A percentile compares a stretch with the other conserved stretches of the same genome.
Conservation (phyloP, 331 rosid genomes). For the Rosa hybrid region DNA sequence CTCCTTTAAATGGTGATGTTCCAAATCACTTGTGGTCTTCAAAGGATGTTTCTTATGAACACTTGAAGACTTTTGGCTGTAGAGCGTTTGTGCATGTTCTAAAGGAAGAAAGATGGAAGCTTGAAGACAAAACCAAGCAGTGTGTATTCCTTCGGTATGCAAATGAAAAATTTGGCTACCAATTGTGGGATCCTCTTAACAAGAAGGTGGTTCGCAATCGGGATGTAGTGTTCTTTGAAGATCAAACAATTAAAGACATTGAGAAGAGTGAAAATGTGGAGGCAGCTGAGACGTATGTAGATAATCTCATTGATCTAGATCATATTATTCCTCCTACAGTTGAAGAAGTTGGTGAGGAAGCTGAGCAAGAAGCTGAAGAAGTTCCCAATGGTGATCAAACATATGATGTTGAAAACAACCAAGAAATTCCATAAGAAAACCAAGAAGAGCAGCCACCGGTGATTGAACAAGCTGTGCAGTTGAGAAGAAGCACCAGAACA, state of each 20-base stretch:
- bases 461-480: background rate
- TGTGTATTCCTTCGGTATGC: background rate
- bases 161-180: background rate
- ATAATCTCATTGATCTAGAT: no score
- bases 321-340: background rate
- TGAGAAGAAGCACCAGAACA: background rate
- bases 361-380: background rate
- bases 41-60: background rate
- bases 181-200: background rate
- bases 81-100: background rate
- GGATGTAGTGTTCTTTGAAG: background rate
- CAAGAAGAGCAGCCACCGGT: background rate
- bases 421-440: background rate
- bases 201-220: background rate
- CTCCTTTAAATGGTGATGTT: background rate
- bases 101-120: background rate
- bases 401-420: background rate
- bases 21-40: background rate
- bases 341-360: background rate
- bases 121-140: background rate
- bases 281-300: no score
- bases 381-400: no score
- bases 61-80: background rate
- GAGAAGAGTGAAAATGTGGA: no score
- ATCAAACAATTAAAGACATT: no score